A percentile compares a stretch with the other conserved stretches of the same genome.
Conservation (phyloP, 139 green algal genomes). For the Trebouxia sp. region DNA sequence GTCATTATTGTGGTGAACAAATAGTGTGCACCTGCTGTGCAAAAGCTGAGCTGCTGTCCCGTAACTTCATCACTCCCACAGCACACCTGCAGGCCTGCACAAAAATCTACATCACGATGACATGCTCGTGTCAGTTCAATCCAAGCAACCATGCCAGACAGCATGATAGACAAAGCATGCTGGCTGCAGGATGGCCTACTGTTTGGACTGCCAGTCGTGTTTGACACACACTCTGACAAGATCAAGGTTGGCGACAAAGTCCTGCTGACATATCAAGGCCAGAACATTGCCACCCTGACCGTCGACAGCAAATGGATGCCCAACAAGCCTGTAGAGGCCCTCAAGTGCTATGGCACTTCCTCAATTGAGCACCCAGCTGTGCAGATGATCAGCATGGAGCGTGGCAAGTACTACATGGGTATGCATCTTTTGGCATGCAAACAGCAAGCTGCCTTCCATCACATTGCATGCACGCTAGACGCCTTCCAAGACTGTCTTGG, state of each 20-base stretch:
- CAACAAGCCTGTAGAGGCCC: conserved; percentile 75
- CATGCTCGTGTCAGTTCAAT: no score
- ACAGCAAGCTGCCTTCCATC: no score
- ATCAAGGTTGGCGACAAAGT: conserved; percentile 75
- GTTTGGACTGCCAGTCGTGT: conserved; percentile 88
- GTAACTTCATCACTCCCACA: no score
- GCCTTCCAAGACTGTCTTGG: no score
- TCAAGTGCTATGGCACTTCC: conserved; percentile 84
- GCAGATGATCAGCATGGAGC: conserved; percentile 91
- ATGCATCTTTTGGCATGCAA: no score
- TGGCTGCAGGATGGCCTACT: conserved; percentile 62
- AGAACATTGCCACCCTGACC: conserved; percentile 83
- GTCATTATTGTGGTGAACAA: no score
- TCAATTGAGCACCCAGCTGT: conserved; percentile 93
- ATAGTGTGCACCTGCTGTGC: no score
- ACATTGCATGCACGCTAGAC: no score
- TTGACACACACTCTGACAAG: conserved; percentile 81
- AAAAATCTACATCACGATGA: no score
- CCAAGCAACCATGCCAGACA: no score
- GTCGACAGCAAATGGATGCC: conserved; percentile 84
- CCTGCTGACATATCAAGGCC: conserved; percentile 83
- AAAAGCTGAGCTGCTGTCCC: no score
- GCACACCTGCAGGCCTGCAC: no score
- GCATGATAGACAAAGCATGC: neutral
- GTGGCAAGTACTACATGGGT: conserved; percentile 71